Evolutionary conservation across 2,329 filamentous ascomycete species (phyloP).

Genomic region (Phyllosticta ampelicida): DNA sequence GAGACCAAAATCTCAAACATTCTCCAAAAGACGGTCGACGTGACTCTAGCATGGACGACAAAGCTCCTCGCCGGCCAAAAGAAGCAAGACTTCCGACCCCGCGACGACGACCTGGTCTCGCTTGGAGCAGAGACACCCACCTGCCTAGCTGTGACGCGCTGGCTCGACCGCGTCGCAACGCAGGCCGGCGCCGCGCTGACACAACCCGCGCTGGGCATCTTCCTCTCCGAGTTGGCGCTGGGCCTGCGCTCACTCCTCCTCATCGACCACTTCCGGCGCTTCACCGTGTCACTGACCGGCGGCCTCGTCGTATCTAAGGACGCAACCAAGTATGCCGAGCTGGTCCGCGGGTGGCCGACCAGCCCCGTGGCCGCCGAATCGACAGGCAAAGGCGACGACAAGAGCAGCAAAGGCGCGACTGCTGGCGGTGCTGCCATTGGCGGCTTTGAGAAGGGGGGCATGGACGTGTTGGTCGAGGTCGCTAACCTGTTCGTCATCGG

Average conservation of each 20-base stretch:
- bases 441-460: constrained; percentile 40
- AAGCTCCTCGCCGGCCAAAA: constrained; percentile 67
- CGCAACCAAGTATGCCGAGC: constrained; percentile 82
- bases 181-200: constrained; percentile 60
- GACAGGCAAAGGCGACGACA: constrained; percentile 32
- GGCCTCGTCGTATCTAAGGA: constrained; percentile 95
- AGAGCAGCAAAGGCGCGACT: constrained; percentile 19
- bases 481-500: constrained; percentile 94
- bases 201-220: constrained; percentile 70
- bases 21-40: constrained; percentile 59
- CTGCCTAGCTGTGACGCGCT: constrained; percentile 69
- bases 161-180: constrained; percentile 56
- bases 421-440: constrained; percentile 26
- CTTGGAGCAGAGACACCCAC: constrained; percentile 56
- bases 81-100: constrained; percentile 84
- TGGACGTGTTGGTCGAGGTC: constrained; percentile 86
- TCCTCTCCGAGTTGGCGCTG: constrained; percentile 74
- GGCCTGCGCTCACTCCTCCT: constrained; percentile 69
- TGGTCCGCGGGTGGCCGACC: constrained; percentile 67
- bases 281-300: constrained; percentile 83
- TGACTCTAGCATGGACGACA: constrained; percentile 63
- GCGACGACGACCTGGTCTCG: constrained; percentile 51
- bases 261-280: constrained; percentile 91
- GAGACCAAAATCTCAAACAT: constrained; percentile 73
- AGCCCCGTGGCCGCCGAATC: constrained; percentile 46